A percentile compares a stretch with the other conserved stretches of the same genome.
phyloP scores from a whole-genome alignment of 768 basidiomycete species.

The Lepiota venenata region DNA sequence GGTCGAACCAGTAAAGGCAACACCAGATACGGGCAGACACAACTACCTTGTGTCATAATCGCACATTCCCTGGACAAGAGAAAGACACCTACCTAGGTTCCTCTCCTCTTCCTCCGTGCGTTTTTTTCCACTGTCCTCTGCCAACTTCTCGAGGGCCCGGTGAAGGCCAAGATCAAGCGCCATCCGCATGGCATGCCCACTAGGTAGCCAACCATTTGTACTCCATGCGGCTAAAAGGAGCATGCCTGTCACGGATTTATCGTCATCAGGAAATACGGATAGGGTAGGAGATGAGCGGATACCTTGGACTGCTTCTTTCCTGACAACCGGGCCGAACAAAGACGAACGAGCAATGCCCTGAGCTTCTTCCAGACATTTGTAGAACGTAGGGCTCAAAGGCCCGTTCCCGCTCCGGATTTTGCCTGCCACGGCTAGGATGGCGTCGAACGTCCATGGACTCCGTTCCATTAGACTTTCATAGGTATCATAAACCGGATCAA shows the following conservation, averaged over 20 bases:
- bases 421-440: slow-evolving; percentile 87
- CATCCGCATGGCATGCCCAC: slow-evolving; percentile 96
- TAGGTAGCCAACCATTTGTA: slow-evolving; percentile 92
- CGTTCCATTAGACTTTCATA: slow-evolving; percentile 91
- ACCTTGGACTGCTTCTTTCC: slow-evolving; percentile 96
- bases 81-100: slow-evolving; percentile 60
- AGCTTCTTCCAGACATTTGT: slow-evolving; percentile 90
- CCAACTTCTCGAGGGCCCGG: slow-evolving; percentile 87
- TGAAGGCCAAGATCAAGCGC: slow-evolving; percentile 92
- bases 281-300: slow-evolving; percentile 19
- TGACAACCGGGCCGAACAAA: slow-evolving; percentile 88
- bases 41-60: slow-evolving; percentile 40
- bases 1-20: slow-evolving; percentile 95
- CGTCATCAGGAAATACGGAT: slow-evolving; percentile 13
- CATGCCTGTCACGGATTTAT: slow-evolving; percentile 59
- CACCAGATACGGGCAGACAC: slow-evolving; percentile 93
- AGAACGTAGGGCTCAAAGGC: slow-evolving; percentile 80
- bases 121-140: slow-evolving; percentile 66
- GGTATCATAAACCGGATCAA: slow-evolving; percentile 90
- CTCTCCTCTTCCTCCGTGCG: slow-evolving; percentile 81
- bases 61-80: slow-evolving; percentile 1
- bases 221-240: slow-evolving; percentile 90
- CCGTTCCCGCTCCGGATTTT: slow-evolving; percentile 92
- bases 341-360: slow-evolving; percentile 94
- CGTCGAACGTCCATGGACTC: slow-evolving; percentile 94